A percentile compares a stretch with the other conserved stretches of the same genome.
These are phyloP conservation scores for Hymenoscyphus albidus DNA, from an alignment of 2,329 filamentous ascomycete species.

Conservation along the genomic window DNA sequence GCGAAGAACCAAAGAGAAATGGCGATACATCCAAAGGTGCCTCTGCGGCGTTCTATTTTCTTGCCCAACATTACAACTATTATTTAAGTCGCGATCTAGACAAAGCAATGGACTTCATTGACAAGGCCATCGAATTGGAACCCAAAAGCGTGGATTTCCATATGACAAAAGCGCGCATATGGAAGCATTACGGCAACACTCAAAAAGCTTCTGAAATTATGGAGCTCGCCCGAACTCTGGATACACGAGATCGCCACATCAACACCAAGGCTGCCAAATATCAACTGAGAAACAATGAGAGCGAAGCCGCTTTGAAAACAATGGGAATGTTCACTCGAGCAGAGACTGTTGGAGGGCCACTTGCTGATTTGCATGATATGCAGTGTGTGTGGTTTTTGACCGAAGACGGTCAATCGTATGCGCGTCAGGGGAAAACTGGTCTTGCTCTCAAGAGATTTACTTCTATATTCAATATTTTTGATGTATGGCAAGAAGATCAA, in stretches of 20 bases:
- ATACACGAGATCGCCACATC: constrained; percentile 91
- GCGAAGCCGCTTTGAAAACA: constrained; percentile 78
- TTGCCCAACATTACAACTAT: constrained; percentile 97
- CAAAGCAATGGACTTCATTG: constrained; percentile 78
- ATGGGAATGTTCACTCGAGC: constrained; percentile 93
- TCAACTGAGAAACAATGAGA: constrained; percentile 87
- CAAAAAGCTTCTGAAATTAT: constrained; percentile 80
- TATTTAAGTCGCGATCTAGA: constrained; percentile 76
- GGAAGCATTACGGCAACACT: constrained; percentile 81
- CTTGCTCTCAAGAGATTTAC: constrained; percentile 91
- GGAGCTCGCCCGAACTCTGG: constrained; percentile 80
- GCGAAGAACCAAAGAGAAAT: constrained; percentile 39
- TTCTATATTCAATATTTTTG: constrained; percentile 85
- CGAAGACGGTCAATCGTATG: constrained; percentile 88
- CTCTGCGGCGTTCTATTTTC: constrained; percentile 82
- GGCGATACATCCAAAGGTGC: constrained; percentile 60
- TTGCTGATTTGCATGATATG: constrained; percentile 94
- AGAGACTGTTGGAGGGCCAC: constrained; percentile 79
- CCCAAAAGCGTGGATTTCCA: constrained; percentile 84
- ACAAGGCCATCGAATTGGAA: constrained; percentile 76
- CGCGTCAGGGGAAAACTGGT: constrained; percentile 75
- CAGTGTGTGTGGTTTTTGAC: constrained; percentile 97
- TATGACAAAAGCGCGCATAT: constrained; percentile 93
- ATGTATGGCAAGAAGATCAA: constrained; percentile 96
- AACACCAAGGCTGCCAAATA: constrained; percentile 99